Conservation (phyloP, 2,329 filamentous ascomycete genomes). For the Alternaria sp. region DNA sequence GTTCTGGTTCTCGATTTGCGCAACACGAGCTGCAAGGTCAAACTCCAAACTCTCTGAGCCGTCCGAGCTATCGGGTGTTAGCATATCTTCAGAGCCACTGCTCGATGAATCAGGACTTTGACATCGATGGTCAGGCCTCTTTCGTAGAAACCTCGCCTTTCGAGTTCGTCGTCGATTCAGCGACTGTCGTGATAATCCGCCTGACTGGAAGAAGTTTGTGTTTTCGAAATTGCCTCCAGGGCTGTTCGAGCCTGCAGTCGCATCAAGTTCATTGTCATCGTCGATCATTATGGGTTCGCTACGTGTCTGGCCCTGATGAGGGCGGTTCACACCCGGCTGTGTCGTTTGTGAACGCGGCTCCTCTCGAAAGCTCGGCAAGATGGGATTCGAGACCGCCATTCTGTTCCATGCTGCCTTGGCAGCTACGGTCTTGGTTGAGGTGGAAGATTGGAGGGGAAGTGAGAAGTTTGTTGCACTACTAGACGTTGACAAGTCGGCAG, state of each 20-base stretch:
- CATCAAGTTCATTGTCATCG: not conserved
- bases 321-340: not conserved
- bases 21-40: not conserved
- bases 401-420: not conserved
- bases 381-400: not conserved
- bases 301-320: not conserved
- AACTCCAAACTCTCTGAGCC: not conserved
- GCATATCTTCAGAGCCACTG: not conserved
- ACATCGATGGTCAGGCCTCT: not conserved
- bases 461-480: not conserved
- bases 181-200: not conserved
- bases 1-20: not conserved
- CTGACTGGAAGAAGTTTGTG: slow-evolving; percentile 3
- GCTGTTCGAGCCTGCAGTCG: not conserved
- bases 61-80: not conserved
- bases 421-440: not conserved
- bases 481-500: not conserved
- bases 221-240: not conserved
- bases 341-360: not conserved
- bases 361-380: not conserved
- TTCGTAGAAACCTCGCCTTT: not conserved
- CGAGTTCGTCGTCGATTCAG: not conserved
- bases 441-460: not conserved
- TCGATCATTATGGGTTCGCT: not conserved
- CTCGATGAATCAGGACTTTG: not conserved